Percentiles rank a stretch among this genome's conserved stretches.
phyloP scores from a whole-genome alignment of 768 basidiomycete species.

The Galerina marginata region DNA sequence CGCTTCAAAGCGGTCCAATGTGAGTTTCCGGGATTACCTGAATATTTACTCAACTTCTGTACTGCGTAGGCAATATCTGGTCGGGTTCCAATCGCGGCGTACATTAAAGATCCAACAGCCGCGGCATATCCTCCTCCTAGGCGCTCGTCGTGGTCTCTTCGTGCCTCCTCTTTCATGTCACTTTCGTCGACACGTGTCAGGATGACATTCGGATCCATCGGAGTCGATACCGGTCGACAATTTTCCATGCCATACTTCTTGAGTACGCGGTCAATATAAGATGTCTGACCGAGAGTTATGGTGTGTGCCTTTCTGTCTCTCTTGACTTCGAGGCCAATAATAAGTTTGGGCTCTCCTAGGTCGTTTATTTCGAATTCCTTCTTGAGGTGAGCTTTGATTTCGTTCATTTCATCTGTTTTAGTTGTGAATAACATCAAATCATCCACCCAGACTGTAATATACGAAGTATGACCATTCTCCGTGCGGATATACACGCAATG shows the following conservation, averaged over 20 bases:
- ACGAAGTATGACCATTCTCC: neutral
- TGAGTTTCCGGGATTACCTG: constrained; percentile 30
- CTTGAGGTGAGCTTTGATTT: constrained; percentile 26
- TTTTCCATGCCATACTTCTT: constrained; percentile 23
- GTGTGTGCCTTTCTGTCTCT: constrained; percentile 17
- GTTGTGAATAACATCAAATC: constrained; percentile 17
- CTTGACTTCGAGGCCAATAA: constrained; percentile 38
- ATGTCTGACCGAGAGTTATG: constrained; percentile 32
- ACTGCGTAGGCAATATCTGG: constrained; percentile 20
- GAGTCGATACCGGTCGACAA: neutral
- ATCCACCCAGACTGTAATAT: constrained; percentile 14
- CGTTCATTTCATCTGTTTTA: constrained; percentile 12
- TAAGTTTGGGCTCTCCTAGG: constrained; percentile 30
- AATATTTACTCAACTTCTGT: neutral
- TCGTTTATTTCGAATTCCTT: constrained; percentile 33
- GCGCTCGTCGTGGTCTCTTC: neutral
- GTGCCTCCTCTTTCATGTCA: neutral
- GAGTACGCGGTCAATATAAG: constrained; percentile 34
- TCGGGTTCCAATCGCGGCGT: constrained; percentile 26
- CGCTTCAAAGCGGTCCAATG: constrained; percentile 46
- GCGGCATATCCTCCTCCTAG: neutral
- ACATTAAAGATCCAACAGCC: neutral
- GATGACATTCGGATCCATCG: neutral
- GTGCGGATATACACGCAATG: constrained; percentile 21
- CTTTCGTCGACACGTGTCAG: constrained; percentile 14